Evolutionary conservation across 2,329 filamentous ascomycete genomes (phyloP).

Genomic region (Penicillium sp.): DNA sequence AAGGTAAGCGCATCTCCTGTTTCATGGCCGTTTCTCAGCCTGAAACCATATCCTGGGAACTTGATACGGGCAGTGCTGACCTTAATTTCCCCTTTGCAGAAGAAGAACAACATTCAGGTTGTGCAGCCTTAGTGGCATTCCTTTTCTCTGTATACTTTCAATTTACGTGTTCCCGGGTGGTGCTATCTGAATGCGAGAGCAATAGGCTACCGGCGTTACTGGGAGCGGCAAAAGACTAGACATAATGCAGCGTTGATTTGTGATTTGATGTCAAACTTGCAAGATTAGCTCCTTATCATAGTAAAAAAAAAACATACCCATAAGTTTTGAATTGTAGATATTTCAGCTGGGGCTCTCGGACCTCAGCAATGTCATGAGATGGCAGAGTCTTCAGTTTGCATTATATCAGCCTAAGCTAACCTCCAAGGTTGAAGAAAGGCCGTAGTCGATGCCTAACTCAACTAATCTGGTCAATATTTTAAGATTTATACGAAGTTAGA

Average conservation of each 20-base stretch:
- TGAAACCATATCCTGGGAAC: neutral
- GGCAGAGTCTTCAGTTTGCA: neutral
- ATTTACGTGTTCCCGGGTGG: constrained; percentile 9
- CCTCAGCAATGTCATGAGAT: neutral
- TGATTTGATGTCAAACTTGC: constrained; percentile 8
- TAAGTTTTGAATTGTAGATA: neutral
- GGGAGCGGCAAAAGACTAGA: constrained; percentile 22
- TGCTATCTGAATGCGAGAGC: constrained; percentile 6
- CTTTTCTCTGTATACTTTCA: constrained; percentile 9
- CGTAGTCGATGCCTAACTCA: neutral
- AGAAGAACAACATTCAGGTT: constrained; percentile 52
- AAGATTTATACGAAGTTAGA: neutral
- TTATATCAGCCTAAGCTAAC: neutral
- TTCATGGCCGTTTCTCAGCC: neutral
- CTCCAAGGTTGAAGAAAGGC: neutral
- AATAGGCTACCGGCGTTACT: constrained; percentile 21
- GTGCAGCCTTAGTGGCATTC: constrained; percentile 42
- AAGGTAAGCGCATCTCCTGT: constrained; percentile 67
- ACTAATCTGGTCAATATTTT: neutral
- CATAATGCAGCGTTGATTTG: constrained; percentile 21
- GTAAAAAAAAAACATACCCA: constrained; percentile 3
- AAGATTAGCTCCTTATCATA: constrained; percentile 3
- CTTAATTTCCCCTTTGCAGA: constrained; percentile 33
- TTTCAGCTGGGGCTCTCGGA: neutral
- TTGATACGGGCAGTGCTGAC: neutral